phyloP scores from a whole-genome alignment of 2,329 filamentous ascomycete genomes.

The Diplodia intermedia region DNA sequence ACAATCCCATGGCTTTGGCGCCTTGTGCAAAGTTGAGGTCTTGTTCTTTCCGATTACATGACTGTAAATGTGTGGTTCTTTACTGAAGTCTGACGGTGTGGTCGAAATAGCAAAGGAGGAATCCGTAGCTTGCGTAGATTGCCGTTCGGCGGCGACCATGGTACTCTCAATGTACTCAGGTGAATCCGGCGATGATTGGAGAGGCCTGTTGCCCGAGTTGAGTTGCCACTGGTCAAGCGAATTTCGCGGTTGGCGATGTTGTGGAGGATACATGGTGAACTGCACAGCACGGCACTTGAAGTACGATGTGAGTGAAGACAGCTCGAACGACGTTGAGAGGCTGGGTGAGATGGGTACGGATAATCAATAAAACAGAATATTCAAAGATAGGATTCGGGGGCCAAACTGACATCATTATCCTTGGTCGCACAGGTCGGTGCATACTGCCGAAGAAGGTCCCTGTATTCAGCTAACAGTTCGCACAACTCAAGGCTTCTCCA shows the following conservation, averaged over 20 bases:
- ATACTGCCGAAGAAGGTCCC: neutral
- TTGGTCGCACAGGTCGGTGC: neutral
- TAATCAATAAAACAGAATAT: neutral
- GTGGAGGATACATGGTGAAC: neutral
- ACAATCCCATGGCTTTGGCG: neutral
- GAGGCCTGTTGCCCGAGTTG: rapidly evolving
- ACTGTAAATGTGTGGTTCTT: neutral
- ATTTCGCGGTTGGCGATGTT: neutral
- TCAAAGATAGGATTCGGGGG: neutral
- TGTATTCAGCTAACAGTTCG: neutral
- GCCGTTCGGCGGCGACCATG: too few species aligned
- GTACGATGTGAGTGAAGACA: too few species aligned
- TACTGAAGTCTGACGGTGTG: neutral
- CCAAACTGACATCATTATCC: neutral
- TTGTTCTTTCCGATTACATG: neutral
- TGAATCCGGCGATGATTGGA: neutral
- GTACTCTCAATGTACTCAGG: neutral
- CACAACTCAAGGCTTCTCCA: neutral
- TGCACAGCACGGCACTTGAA: neutral
- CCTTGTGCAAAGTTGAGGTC: neutral
- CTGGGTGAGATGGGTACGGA: neutral
- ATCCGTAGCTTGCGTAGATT: neutral
- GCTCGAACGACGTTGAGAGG: too few species aligned
- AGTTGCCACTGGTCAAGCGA: neutral
- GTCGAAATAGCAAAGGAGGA: neutral